phyloP scores from a whole-genome alignment of 805 yeast genomes.

The Peterozyma toletana region DNA sequence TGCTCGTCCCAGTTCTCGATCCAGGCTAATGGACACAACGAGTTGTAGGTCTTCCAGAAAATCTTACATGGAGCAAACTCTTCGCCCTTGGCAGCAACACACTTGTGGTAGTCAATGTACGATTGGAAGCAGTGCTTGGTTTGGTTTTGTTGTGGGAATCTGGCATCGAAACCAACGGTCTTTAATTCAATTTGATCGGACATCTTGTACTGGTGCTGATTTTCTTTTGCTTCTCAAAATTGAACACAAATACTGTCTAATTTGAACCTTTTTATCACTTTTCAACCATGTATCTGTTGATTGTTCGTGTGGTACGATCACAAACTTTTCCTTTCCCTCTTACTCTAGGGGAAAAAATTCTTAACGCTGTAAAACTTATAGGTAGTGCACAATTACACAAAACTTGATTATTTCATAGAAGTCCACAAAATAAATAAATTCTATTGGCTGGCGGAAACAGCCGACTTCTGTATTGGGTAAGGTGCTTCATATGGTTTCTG shows the following conservation, averaged over 20 bases:
- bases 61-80: constrained; percentile 97
- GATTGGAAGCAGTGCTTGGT: constrained; percentile 98
- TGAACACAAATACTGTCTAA: too few species aligned
- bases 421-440: too few species aligned
- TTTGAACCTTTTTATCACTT: not conserved
- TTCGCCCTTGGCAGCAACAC: constrained; percentile 95
- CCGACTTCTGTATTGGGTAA: too few species aligned
- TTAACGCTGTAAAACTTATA: too few species aligned
- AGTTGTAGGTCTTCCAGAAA: constrained; percentile 83
- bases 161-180: constrained; percentile 78
- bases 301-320: constrained; percentile 1
- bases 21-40: constrained; percentile 84
- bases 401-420: too few species aligned
- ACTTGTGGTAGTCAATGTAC: constrained; percentile 96
- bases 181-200: constrained; percentile 37
- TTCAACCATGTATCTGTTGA: constrained; percentile 1
- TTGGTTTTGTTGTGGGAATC: constrained; percentile 97
- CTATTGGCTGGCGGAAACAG: too few species aligned
- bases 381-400: too few species aligned
- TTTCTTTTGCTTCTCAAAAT: too few species aligned
- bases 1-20: constrained; percentile 84
- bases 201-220: constrained; percentile 15
- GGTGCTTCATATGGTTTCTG: too few species aligned
- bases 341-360: not conserved
- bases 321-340: too few species aligned